A percentile compares a stretch with the other conserved stretches of the same genome.
Evolutionary conservation across 176 grass and related monocot species (phyloP).

Genomic region (Musa beccarii): DNA sequence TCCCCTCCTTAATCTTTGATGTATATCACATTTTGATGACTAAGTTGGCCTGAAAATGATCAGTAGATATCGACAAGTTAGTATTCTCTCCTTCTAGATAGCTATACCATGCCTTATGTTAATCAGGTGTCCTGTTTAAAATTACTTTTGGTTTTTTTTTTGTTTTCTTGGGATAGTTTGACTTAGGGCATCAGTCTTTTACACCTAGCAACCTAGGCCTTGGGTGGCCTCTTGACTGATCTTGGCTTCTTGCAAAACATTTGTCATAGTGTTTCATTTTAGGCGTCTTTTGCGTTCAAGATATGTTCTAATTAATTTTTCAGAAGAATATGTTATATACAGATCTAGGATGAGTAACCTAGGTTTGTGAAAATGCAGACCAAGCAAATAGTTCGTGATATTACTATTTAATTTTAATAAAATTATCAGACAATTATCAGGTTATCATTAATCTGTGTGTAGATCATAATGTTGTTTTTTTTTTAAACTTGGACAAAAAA

Average conservation of each 20-base stretch:
- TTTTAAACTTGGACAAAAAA: no score
- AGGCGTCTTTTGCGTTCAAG: background rate
- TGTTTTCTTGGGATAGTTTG: no score
- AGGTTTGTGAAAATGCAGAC: background rate
- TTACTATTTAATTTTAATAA: background rate
- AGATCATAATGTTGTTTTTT: no score
- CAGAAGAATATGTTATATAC: background rate
- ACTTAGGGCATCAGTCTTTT: background rate
- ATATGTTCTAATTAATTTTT: background rate
- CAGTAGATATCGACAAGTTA: no score
- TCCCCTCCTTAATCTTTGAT: no score
- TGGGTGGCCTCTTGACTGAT: background rate
- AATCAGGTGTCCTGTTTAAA: background rate
- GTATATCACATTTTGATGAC: no score
- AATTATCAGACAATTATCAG: background rate
- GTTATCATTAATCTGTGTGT: no score
- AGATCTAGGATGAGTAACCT: background rate
- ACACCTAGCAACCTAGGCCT: background rate
- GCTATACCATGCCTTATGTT: no score
- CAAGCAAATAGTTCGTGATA: background rate
- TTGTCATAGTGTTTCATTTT: background rate
- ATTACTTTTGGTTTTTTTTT: background rate
- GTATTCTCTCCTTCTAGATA: no score
- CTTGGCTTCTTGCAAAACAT: background rate
- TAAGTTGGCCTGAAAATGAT: no score